Evolutionary conservation across 306 rosid species (phyloP).

Genomic region (Clitoria ternatea): DNA sequence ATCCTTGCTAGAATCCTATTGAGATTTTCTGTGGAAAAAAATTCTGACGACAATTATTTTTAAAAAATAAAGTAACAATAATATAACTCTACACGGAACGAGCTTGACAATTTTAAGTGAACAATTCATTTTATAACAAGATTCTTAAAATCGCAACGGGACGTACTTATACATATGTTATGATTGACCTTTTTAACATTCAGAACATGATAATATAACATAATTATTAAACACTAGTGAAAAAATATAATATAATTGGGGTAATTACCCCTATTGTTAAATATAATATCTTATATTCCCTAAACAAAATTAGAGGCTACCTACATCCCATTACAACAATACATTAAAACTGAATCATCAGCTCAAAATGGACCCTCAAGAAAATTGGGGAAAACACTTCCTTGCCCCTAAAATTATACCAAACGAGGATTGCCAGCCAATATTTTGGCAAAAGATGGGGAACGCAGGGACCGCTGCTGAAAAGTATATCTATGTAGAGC

Average conservation of each 20-base stretch:
- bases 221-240: slow-evolving; percentile 1
- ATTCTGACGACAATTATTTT: no score
- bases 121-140: no score
- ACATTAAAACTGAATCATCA: slow-evolving; percentile 13
- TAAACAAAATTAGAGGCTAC: slow-evolving; percentile 24
- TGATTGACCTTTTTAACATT: no score
- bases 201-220: neutral
- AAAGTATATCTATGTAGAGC: slow-evolving; percentile 8
- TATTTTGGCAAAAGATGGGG: neutral
- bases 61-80: no score
- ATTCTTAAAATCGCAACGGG: no score
- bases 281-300: slow-evolving; percentile 2
- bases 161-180: no score
- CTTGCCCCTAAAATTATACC: no score
- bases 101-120: no score
- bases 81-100: no score
- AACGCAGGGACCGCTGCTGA: neutral
- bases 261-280: slow-evolving; percentile 30
- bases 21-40: no score
- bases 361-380: slow-evolving; percentile 11
- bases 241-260: slow-evolving; percentile 22
- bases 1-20: no score
- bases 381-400: neutral
- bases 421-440: neutral
- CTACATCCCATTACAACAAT: slow-evolving; percentile 18